These are phyloP conservation scores for Leccinum uliginosum DNA, from an alignment of 768 basidiomycete species.

Conservation along the genomic window DNA sequence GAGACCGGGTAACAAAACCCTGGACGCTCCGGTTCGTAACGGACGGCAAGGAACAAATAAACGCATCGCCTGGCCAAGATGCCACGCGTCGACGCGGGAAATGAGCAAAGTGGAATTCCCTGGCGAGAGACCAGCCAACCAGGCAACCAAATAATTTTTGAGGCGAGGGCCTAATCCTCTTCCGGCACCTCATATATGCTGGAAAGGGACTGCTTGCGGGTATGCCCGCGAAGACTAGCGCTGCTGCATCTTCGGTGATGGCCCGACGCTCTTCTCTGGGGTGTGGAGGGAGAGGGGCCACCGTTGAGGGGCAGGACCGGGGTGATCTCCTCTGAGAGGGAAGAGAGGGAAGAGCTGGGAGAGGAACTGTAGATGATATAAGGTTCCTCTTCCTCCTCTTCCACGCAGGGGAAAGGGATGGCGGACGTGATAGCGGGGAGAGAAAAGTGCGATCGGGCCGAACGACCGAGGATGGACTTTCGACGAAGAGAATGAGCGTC, in stretches of 20 bases:
- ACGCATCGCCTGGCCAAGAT: conserved; percentile 17
- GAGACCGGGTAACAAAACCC: conserved; percentile 9
- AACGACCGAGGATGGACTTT: conserved; percentile 21
- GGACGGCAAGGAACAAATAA: conserved; percentile 21
- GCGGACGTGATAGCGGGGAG: conserved; percentile 14
- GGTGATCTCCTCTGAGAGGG: conserved; percentile 28
- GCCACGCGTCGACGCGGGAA: conserved; percentile 7
- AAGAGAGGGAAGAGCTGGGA: conserved; percentile 30
- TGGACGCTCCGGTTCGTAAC: conserved; percentile 12
- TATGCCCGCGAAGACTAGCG: conserved; percentile 28
- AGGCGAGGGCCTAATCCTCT: conserved; percentile 19
- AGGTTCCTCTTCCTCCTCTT: conserved; percentile 31
- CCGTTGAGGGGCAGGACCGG: conserved; percentile 22
- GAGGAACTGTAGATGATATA: conserved; percentile 33
- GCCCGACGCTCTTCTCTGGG: conserved; percentile 16
- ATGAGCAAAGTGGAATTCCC: conserved; percentile 12
- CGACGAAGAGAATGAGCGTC: background rate
- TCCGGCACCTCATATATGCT: conserved; percentile 32
- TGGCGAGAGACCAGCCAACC: conserved; percentile 18
- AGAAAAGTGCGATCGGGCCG: conserved; percentile 6
- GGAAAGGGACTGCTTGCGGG: conserved; percentile 29
- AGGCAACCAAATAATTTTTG: conserved; percentile 4
- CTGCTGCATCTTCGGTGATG: conserved; percentile 31
- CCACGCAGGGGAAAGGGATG: conserved; percentile 24
- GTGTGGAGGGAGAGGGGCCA: conserved; percentile 10